Percentiles rank a stretch among this genome's conserved stretches.
Conservation (phyloP, 1,284 basidiomycete genomes). For the Tetrapyrgos nigripes region DNA sequence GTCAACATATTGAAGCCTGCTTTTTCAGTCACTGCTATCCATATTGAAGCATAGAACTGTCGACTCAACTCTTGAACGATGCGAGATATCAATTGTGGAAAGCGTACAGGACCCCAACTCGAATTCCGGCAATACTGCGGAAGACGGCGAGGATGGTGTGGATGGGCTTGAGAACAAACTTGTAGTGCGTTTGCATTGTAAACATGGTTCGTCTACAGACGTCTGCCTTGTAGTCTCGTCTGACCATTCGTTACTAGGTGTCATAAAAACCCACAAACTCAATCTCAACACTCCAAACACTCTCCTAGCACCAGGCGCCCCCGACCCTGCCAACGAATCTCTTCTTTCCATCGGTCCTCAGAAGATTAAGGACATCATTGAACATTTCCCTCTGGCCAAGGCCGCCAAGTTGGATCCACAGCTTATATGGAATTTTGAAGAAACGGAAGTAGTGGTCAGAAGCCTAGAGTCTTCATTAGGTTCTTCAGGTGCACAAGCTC, state of each 20-base stretch:
- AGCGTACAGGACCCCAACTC: slow-evolving; percentile 33
- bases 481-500: slow-evolving; percentile 53
- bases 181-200: slow-evolving; percentile 76
- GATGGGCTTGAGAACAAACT: slow-evolving; percentile 75
- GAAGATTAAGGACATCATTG: slow-evolving; percentile 76
- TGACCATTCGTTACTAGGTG: slow-evolving; percentile 50
- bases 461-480: slow-evolving; percentile 73
- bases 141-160: slow-evolving; percentile 51
- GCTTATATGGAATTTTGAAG: slow-evolving; percentile 76
- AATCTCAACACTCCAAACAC: slow-evolving; percentile 62
- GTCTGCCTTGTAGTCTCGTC: slow-evolving; percentile 1
- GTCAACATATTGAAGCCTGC: neutral
- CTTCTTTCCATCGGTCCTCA: slow-evolving; percentile 72
- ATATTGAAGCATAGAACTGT: slow-evolving; percentile 75
- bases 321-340: slow-evolving; percentile 62
- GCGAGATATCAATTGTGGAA: slow-evolving; percentile 74
- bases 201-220: slow-evolving; percentile 62
- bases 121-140: slow-evolving; percentile 31
- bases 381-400: slow-evolving; percentile 73
- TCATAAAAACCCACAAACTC: slow-evolving; percentile 80
- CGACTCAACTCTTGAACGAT: slow-evolving; percentile 77
- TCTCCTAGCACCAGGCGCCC: slow-evolving; percentile 65
- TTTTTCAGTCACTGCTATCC: slow-evolving; percentile 65
- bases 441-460: slow-evolving; percentile 68
- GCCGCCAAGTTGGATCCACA: slow-evolving; percentile 73